Evolutionary conservation across 2,329 filamentous ascomycete genomes (phyloP).

Genomic region (Cladosporium sp.): DNA sequence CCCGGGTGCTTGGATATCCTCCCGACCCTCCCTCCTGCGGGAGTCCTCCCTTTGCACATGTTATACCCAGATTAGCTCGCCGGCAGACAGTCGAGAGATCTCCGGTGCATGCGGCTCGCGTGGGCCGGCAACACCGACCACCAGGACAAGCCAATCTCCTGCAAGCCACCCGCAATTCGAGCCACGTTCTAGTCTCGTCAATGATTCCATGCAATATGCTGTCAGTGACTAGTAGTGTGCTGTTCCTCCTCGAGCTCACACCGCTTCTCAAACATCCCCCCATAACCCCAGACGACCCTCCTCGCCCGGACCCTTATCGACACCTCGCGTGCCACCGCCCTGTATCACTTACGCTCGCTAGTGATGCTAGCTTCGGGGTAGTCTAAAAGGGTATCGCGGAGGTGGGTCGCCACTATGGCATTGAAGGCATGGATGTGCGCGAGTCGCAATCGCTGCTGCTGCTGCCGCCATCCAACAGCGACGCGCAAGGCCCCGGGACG

Average conservation of each 20-base stretch:
- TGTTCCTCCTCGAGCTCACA: background rate
- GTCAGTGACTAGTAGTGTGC: background rate
- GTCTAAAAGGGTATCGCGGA: background rate
- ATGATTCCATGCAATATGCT: background rate
- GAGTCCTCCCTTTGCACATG: background rate
- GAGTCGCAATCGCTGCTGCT: too few species aligned
- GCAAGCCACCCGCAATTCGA: background rate
- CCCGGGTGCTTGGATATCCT: background rate
- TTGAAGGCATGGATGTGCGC: too few species aligned
- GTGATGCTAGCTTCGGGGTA: background rate
- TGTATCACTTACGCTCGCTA: background rate
- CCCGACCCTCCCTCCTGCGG: background rate
- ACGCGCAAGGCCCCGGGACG: too few species aligned
- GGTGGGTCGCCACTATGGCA: background rate
- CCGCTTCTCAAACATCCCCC: background rate
- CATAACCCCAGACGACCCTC: background rate
- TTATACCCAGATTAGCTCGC: background rate
- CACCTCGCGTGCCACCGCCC: background rate
- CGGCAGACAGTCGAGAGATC: background rate
- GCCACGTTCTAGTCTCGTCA: background rate
- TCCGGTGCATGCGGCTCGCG: background rate
- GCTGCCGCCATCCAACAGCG: too few species aligned
- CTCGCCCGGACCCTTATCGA: background rate
- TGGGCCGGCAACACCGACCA: too few species aligned
- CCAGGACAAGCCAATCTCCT: background rate